phyloP scores from a whole-genome alignment of 2,329 filamentous ascomycete genomes.

The Sclerotinia sclerotiorum region DNA sequence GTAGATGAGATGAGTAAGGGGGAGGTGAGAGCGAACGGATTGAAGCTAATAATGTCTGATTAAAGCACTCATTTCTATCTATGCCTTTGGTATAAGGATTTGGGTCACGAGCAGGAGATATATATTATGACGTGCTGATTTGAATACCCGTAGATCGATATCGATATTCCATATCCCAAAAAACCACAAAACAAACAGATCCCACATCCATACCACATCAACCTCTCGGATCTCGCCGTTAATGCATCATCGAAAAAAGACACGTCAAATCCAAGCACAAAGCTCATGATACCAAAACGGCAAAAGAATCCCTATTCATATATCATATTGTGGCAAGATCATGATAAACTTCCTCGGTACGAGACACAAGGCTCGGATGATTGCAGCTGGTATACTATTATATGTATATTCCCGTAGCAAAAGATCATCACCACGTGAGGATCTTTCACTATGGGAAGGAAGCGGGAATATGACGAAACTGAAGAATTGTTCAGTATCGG shows the following conservation, averaged over 20 bases:
- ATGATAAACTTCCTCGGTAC: not conserved
- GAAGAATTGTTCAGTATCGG: too few species aligned
- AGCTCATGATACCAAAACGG: not conserved
- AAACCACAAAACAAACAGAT: not conserved
- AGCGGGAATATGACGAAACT: too few species aligned
- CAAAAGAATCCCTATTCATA: not conserved
- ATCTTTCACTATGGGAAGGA: not conserved
- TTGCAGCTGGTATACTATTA: not conserved
- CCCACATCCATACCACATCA: fast-evolving
- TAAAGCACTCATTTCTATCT: not conserved
- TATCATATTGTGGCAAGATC: not conserved
- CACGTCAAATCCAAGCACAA: not conserved
- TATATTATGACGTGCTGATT: not conserved
- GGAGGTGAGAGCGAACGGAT: not conserved
- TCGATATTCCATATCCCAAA: too few species aligned
- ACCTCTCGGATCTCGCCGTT: not conserved
- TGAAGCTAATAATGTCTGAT: not conserved
- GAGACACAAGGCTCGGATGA: not conserved
- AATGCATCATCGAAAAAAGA: fast-evolving
- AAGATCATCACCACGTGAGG: too few species aligned
- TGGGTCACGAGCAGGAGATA: not conserved
- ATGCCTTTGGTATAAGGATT: too few species aligned
- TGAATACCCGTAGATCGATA: fast-evolving
- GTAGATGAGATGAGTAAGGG: not conserved
- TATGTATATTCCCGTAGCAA: fast-evolving